Evolutionary conservation across 306 rosid species (phyloP).

Genomic region (Cajanus cajan): DNA sequence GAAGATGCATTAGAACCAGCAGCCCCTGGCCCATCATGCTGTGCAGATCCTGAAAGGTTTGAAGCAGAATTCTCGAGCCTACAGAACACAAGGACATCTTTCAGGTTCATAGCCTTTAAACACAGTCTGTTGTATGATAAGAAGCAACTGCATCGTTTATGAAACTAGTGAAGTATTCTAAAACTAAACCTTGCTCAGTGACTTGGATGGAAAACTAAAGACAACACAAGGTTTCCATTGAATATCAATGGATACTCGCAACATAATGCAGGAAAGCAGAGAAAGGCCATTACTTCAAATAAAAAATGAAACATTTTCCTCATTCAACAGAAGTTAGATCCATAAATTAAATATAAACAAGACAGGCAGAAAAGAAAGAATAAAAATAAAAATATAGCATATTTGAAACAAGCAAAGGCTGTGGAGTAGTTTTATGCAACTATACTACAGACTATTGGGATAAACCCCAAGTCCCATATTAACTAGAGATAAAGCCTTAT

Average conservation of each 20-base stretch:
- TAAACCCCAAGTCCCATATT: too few relatives aligned
- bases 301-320: not conserved
- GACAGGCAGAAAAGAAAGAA: not conserved
- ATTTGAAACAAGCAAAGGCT: not conserved
- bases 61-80: slow-evolving; percentile 94
- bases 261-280: slow-evolving; percentile 7
- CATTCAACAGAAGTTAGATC: not conserved
- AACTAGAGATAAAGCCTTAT: too few relatives aligned
- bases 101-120: not conserved
- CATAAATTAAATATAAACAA: not conserved
- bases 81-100: slow-evolving; percentile 36
- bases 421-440: not conserved
- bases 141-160: not conserved
- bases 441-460: not conserved
- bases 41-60: slow-evolving; percentile 64
- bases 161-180: not conserved
- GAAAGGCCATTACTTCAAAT: not conserved
- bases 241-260: not conserved
- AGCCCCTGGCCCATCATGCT: slow-evolving; percentile 54
- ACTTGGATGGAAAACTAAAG: not conserved
- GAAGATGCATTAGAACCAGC: slow-evolving; percentile 70
- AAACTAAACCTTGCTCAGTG: not conserved
- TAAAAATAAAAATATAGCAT: not conserved
- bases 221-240: slow-evolving; percentile 10
- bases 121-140: not conserved